These are phyloP conservation scores for Discostella stelligeroides DNA, from an alignment of 108 stramenopile genomes.

Conservation along the genomic window DNA sequence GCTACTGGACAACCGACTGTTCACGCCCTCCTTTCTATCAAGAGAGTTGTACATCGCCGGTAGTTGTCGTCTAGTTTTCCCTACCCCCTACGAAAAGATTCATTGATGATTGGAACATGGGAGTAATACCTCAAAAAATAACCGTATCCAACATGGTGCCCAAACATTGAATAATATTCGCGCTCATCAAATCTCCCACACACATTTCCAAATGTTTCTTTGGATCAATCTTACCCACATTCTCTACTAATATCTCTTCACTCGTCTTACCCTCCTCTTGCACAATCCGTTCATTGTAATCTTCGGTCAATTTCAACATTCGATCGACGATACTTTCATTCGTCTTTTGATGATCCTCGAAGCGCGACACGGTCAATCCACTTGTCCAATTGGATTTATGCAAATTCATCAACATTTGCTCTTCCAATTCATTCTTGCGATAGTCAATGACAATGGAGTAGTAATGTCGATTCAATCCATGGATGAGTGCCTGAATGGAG, in stretches of 20 bases:
- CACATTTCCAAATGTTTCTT: conserved; percentile 92
- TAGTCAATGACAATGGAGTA: conserved; percentile 99
- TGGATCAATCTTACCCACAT: conserved; percentile 98
- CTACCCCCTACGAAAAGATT: no score
- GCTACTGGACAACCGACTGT: no score
- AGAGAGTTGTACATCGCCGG: no score
- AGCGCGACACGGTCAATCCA: conserved; percentile 84
- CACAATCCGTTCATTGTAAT: conserved; percentile 92
- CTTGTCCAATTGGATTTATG: conserved; percentile 94
- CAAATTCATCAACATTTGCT: conserved; percentile 99
- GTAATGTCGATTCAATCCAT: conserved; percentile 98
- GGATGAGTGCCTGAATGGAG: conserved; percentile 97
- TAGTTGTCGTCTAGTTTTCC: no score
- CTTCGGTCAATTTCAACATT: conserved; percentile 91
- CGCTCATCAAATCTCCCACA: conserved; percentile 94
- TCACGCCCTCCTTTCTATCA: no score
- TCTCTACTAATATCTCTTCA: conserved; percentile 85
- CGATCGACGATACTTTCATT: conserved; percentile 87
- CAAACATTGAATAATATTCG: conserved; percentile 96
- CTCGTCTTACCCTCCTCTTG: conserved; percentile 85
- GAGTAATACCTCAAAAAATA: conserved; percentile 86
- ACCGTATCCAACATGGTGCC: conserved; percentile 99
- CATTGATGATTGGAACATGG: no score
- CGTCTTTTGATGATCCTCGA: conserved; percentile 87
- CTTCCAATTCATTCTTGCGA: conserved; percentile 99